Evolutionary conservation across 2,329 filamentous ascomycete species (phyloP), one percentile per base, ranked within the genome.

Genomic region (Colletotrichum tamarilloi): DNA sequence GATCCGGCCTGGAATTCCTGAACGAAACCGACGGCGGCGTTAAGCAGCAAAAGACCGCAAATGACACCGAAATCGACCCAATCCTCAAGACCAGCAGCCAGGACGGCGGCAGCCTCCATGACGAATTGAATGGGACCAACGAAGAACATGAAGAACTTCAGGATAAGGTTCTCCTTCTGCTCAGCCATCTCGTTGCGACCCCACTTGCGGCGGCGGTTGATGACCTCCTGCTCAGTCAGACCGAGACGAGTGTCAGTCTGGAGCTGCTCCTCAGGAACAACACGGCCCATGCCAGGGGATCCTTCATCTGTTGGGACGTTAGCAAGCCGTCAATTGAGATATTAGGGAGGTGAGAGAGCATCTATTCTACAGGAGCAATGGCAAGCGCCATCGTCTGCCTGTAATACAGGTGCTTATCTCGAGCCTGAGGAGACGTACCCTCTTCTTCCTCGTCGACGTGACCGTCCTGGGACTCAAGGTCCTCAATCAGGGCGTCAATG

Each of bases 1-100:
- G 93, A 95, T 81, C 94, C 95, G 75, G 95, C 95, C 84, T 97
- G 94, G 84, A 89, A 97, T 85, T 97, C 95, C 83, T 97, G 95
- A 73, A 95, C 87, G 84, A 97, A 97, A 85, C 95, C 94, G 76
- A 97, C 95, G 76, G 85, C 86, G 55, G 95, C 95, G 86, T 97
- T 97, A 76, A 97, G 92, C 76, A 97, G 82, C 11, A 97, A 89
- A 63, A 97, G 88, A 80, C 86, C 94, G 83, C 93, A 95, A 77
- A 97, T 97, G 80, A 97, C 94, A 88, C 94, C 95, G 80, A 97
- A 96, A 86, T 97, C 95, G 76, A 97, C 93, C 95, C 95, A 97
- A 79, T 97, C 93, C 84, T 93, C 84, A 55, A 97, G 90, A 91
- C 93, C 94, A 75, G 93, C 94, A 81, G 95, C 94, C 72, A 97